Base-by-base conservation (phyloP, 495 filamentous ascomycete genomes). In the Xylaria telfairii region DNA sequence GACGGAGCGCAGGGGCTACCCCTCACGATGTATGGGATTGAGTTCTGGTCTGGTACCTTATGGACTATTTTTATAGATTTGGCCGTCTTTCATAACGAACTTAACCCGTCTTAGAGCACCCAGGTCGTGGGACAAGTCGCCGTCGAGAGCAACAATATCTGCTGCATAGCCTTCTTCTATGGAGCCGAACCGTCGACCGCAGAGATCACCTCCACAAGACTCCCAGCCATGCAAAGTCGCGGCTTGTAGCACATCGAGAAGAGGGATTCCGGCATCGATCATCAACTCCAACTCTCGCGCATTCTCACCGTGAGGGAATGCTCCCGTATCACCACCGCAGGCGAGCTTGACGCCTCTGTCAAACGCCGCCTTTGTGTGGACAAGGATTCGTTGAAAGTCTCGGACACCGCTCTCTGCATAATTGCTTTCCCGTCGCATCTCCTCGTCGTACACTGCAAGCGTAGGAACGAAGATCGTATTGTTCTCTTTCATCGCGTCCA, bases 81-180 rank as follows among this genome's bases (percentile, higher is more conserved):
- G 73, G 2, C 78, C 84, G 65, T 87, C 84, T 68, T 86, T 87
- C 85, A 87, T 86, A 21, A 87, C 85, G 71, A 86, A 86, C 59
- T 74, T 76, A 37, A 87, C 83, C 65, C 80, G 83, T 64, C 85
- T 77, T 42, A 87, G 66, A 26, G 83, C 82, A 41, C 73, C 71
- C 0, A 64, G 32, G 30, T 86, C 82, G 32, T 71, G 49, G 32
- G 76, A 73, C 19, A 81, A 79, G 46, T 83, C 78, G 0, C 80
- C 74, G 6, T 81, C 79, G 24, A 84, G 60, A 9, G 81, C 83
- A 56, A 87, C 79, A 7, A 88, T 78, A 78, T 88, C 86, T 6
- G 86, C 86, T 9, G 81, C 74, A 53, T 76, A 81, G 0, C 86
- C 85, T 61, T 79, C 71, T 57, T 81, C 82, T 46, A 86, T 70